Percentiles rank a stretch among this genome's conserved stretches.
Conservation (phyloP, 441 rosid species). For the Brassica hybrid region DNA sequence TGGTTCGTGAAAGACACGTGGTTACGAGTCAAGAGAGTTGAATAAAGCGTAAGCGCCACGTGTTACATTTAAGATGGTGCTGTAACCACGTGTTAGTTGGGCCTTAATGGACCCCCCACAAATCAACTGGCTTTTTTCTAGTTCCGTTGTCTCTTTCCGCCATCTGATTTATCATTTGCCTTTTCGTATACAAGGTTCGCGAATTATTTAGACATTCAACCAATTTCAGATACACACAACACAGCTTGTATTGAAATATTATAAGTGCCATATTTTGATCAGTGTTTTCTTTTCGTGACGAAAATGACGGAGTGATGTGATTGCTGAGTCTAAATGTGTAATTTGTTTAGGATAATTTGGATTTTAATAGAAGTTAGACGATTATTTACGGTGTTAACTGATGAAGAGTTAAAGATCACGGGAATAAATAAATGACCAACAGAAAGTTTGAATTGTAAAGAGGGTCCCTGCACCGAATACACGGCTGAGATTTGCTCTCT, state of each 20-base stretch:
- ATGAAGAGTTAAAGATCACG: conserved; percentile 17
- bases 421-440: conserved; percentile 14
- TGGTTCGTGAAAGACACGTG: conserved; percentile 37
- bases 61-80: conserved; percentile 20
- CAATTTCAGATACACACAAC: not conserved
- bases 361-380: not conserved
- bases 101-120: conserved; percentile 29
- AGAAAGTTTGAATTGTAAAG: conserved; percentile 15
- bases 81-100: conserved; percentile 34
- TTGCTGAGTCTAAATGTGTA: not conserved
- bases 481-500: conserved; percentile 24
- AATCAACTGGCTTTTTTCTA: not conserved
- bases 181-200: conserved; percentile 9
- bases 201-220: conserved; percentile 15
- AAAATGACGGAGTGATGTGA: conserved; percentile 1
- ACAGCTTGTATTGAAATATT: not conserved
- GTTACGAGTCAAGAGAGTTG: conserved; percentile 27
- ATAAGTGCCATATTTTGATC: not conserved
- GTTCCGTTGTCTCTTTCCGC: conserved; percentile 14
- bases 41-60: conserved; percentile 30
- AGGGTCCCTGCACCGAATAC: not conserved
- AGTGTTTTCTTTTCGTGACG: not conserved
- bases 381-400: conserved; percentile 1
- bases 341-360: not conserved
- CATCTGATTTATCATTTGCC: not conserved